phyloP scores from a whole-genome alignment of 768 basidiomycete species.

The Termitomyces sp. region DNA sequence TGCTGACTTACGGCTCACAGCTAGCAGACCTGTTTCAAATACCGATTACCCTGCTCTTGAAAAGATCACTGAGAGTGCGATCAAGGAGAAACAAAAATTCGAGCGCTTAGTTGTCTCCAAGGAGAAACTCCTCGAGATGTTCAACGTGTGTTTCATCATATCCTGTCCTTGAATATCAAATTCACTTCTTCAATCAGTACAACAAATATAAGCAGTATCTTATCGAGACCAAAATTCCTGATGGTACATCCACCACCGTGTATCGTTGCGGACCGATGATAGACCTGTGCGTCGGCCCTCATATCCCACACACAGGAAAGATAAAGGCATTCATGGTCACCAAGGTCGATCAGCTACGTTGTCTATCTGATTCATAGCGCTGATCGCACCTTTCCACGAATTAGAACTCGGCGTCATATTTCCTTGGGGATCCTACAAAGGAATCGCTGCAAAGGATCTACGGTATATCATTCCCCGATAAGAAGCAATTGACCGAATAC shows the following conservation, averaged over 20 bases:
- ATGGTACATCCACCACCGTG: conserved; percentile 94
- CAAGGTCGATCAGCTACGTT: conserved; percentile 52
- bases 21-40: conserved; percentile 64
- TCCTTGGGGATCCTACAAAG: conserved; percentile 90
- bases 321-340: conserved; percentile 98
- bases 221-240: conserved; percentile 92
- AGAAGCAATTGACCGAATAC: conserved; percentile 92
- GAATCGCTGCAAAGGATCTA: conserved; percentile 96
- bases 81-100: conserved; percentile 98
- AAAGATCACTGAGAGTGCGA: conserved; percentile 78
- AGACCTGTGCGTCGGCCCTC: conserved; percentile 95
- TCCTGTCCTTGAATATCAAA: not conserved
- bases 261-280: conserved; percentile 99
- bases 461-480: conserved; percentile 98
- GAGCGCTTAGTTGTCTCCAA: conserved; percentile 92
- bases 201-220: conserved; percentile 98
- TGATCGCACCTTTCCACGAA: not conserved
- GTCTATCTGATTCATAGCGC: not conserved
- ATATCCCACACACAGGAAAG: conserved; percentile 95
- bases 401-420: conserved; percentile 96
- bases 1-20: not conserved
- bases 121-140: conserved; percentile 96
- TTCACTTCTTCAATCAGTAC: conserved; percentile 55
- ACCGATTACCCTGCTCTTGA: conserved; percentile 88
- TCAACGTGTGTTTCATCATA: conserved; percentile 56